Percentiles rank a stretch among this genome's conserved stretches.
Evolutionary conservation across 2,329 filamentous ascomycete genomes (phyloP).

Genomic region (Metarhizium guizhouense): DNA sequence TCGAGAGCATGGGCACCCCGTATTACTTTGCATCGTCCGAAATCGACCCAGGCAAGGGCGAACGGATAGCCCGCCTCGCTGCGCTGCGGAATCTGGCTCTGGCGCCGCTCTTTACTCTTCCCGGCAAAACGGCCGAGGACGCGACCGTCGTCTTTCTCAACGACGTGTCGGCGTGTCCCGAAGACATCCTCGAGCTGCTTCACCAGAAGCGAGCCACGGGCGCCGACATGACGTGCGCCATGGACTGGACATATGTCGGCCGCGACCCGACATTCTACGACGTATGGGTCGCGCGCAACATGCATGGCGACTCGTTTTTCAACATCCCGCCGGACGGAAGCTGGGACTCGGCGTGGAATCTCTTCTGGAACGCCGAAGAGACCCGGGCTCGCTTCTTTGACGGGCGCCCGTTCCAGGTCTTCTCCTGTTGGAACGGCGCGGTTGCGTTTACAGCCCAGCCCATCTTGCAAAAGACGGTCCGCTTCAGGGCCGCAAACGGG

Average conservation of each 20-base stretch:
- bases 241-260: constrained; percentile 45
- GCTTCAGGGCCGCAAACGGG: constrained; percentile 30
- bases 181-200: constrained; percentile 49
- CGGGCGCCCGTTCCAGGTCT: constrained; percentile 47
- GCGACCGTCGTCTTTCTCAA: constrained; percentile 44
- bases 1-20: constrained; percentile 27
- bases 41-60: constrained; percentile 31
- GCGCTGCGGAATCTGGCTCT: constrained; percentile 44
- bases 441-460: constrained; percentile 38
- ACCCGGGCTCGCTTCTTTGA: constrained; percentile 23
- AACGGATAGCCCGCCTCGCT: constrained; percentile 39
- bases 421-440: constrained; percentile 53
- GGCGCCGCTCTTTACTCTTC: constrained; percentile 29
- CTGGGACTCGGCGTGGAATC: constrained; percentile 38
- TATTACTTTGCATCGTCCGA: constrained; percentile 35
- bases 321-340: constrained; percentile 38
- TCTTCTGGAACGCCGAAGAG: constrained; percentile 42
- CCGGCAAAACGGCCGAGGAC: constrained; percentile 18
- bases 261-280: constrained; percentile 40
- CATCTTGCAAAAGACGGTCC: constrained; percentile 28
- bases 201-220: constrained; percentile 35
- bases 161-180: constrained; percentile 41
- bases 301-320: constrained; percentile 47
- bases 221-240: constrained; percentile 48
- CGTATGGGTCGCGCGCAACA: constrained; percentile 43